Evolutionary conservation across 2,329 filamentous ascomycete species (phyloP).

Genomic region (Trichoderma oligosporum): DNA sequence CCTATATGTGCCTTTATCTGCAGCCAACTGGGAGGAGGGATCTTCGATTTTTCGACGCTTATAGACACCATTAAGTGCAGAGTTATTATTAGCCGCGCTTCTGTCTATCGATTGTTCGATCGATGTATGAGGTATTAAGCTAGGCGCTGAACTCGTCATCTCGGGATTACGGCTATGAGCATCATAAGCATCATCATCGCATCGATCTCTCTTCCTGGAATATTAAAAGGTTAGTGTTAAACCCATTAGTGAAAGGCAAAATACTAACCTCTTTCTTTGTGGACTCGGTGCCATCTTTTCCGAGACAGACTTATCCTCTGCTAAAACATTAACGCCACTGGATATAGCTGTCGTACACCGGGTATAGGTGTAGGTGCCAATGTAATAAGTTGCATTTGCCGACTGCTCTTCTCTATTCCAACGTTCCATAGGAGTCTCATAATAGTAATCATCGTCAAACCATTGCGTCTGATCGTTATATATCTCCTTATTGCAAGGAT

Average conservation of each 20-base stretch:
- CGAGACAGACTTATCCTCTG: neutral
- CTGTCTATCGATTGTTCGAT: too few species aligned
- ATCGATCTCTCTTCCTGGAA: neutral
- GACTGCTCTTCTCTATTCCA: neutral
- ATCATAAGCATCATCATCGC: neutral
- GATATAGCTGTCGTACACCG: neutral
- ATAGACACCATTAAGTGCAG: too few species aligned
- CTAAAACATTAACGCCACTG: neutral
- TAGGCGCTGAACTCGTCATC: too few species aligned
- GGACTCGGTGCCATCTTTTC: neutral
- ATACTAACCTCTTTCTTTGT: neutral
- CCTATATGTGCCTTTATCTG: too few species aligned
- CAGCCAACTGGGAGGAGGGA: too few species aligned
- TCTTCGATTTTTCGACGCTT: too few species aligned
- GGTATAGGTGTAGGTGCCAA: neutral
- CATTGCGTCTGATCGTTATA: neutral
- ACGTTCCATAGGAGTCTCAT: neutral
- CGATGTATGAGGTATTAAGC: too few species aligned
- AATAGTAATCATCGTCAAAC: neutral
- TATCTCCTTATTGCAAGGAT: neutral
- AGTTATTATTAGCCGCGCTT: too few species aligned
- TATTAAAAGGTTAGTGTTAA: neutral
- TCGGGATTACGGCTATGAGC: too few species aligned
- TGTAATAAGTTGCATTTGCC: neutral
- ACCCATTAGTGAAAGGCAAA: neutral